Evolutionary conservation across 441 rosid species (phyloP).

Genomic region (Populus hybrid): DNA sequence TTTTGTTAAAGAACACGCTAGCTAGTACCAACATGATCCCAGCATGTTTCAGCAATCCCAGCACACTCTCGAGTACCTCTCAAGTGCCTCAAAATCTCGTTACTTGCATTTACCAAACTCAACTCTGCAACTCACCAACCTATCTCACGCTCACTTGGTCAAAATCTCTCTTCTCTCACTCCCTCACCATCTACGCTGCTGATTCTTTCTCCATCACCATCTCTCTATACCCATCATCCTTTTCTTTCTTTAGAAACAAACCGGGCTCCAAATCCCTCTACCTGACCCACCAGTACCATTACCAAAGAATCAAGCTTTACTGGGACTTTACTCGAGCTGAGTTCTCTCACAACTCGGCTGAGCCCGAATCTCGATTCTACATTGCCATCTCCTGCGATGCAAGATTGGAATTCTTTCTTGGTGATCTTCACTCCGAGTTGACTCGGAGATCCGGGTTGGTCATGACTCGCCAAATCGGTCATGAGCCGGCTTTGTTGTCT

Average conservation of each 20-base stretch:
- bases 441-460: conserved; percentile 32
- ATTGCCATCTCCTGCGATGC: conserved; percentile 42
- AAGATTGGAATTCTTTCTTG: conserved; percentile 42
- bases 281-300: conserved; percentile 31
- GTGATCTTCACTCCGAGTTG: conserved; percentile 37
- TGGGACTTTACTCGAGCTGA: conserved; percentile 52
- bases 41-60: conserved; percentile 47
- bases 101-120: conserved; percentile 44
- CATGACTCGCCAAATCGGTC: conserved; percentile 16
- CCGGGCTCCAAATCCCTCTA: conserved; percentile 52
- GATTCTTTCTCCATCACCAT: conserved; percentile 48
- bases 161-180: conserved; percentile 40
- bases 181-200: conserved; percentile 41
- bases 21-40: conserved; percentile 37
- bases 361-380: conserved; percentile 46
- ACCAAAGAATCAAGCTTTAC: conserved; percentile 44
- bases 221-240: conserved; percentile 39
- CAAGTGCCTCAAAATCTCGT: conserved; percentile 46
- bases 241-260: conserved; percentile 42
- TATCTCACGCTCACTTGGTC: conserved; percentile 58
- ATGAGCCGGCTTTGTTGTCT: conserved; percentile 33
- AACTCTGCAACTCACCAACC: conserved; percentile 39
- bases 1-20: background rate
- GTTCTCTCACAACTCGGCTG: conserved; percentile 43
- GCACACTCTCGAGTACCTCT: conserved; percentile 29